Base-by-base conservation (phyloP, 768 basidiomycete genomes). In the Strobilomyces echinocephalus region DNA sequence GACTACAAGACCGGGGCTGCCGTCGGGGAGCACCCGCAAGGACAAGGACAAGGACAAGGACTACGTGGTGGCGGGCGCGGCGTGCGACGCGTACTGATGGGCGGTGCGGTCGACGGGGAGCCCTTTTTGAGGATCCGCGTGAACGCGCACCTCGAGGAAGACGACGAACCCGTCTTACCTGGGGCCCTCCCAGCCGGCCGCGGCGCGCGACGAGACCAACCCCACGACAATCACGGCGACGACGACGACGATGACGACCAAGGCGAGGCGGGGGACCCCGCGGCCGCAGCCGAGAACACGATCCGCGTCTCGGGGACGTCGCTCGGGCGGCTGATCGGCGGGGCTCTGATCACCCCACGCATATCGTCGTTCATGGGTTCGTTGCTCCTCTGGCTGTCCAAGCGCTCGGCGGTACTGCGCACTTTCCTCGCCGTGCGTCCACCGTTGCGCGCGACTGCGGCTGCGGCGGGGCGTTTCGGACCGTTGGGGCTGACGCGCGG, bases 331-430 rank as follows among this genome's bases (percentile, higher is more conserved):
- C 72, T 80, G 60, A 68, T 91, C 44, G 85, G 83, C 20, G 87
- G 88, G 4, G 86, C 88, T 1, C 69, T 91, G 16, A 70, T 85
- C 53, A 74, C 87, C 47, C 88, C 88, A 0, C 76, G 77, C 8
- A 80, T 91, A 58, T 78, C 88, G 20, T 81, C 72, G 44, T 59
- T 74, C 43, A 87, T 88, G 85, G 88, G 88, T 1, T 62, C 70
- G 10, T 57, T 87, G 14, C 74, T 91, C 4, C 69, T 80, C 36
- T 74, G 73, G 21, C 62, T 87, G 5, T 82, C 88, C 21, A 73
- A 67, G 38, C 55, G 31, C 8, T 71, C 66, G 40, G 57, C 43
- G 36, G 15, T 71, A 39, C 42, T 72, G 51, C 64, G 70, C 28
- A 61, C 26, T 48, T 61, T 65, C 42, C 53, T 61, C 18, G 66